Evolutionary conservation across 139 green algal species (phyloP).

Genomic region (Chlamydomonas incerta): DNA sequence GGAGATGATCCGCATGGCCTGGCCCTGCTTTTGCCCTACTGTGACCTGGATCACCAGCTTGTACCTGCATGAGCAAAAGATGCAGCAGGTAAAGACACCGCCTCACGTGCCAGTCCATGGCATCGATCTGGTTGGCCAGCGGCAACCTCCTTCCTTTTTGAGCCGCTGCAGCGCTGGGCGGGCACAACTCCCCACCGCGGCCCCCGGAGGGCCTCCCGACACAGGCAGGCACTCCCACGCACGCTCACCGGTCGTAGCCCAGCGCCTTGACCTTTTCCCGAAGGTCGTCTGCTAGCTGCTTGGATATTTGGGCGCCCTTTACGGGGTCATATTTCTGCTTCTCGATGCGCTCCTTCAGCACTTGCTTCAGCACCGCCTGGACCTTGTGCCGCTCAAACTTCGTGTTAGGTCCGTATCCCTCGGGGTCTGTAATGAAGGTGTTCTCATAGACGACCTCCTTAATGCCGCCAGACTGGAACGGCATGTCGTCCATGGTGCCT

Average conservation of each 20-base stretch:
- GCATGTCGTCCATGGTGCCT: conserved; percentile 48
- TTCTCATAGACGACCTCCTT: conserved; percentile 86
- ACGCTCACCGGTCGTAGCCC: conserved; percentile 76
- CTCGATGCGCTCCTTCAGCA: conserved; percentile 79
- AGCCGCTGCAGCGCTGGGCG: too few relatives aligned
- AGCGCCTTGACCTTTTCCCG: conserved; percentile 83
- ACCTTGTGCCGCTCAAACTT: conserved; percentile 75
- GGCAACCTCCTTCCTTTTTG: too few relatives aligned
- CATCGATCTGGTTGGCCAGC: too few relatives aligned
- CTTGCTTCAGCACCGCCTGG: conserved; percentile 70
- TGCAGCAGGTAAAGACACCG: too few relatives aligned
- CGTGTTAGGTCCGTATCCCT: conserved; percentile 68
- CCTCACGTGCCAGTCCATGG: too few relatives aligned
- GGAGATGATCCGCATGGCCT: conserved; percentile 83
- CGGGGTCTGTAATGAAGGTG: conserved; percentile 79
- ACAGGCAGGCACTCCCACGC: neutral
- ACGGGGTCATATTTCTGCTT: conserved; percentile 88
- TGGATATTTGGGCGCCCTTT: conserved; percentile 79
- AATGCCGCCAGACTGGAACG: conserved; percentile 51
- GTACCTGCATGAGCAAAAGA: conserved; percentile 50
- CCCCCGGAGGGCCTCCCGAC: neutral
- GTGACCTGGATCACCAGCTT: conserved; percentile 87
- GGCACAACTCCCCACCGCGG: too few relatives aligned
- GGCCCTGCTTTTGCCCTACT: conserved; percentile 86
- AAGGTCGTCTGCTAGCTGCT: conserved; percentile 82